These are phyloP conservation scores for Arabis alpina DNA, from an alignment of 345 rosid genomes.

Conservation along the genomic window DNA sequence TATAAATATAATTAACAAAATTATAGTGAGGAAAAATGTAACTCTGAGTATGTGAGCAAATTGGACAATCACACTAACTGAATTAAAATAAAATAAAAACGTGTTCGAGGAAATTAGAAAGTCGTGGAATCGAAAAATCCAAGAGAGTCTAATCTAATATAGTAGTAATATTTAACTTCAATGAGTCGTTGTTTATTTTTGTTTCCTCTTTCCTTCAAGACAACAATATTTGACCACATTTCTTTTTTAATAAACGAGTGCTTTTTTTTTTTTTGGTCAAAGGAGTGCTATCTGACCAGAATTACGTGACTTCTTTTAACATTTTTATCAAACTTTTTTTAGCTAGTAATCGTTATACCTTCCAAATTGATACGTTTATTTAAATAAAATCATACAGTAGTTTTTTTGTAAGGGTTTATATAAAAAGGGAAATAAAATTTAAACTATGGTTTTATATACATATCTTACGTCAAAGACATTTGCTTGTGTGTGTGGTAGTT, in stretches of 20 bases:
- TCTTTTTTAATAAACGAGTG: slow-evolving; percentile 1
- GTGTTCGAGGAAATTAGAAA: neutral
- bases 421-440: no score
- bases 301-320: neutral
- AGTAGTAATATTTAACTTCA: neutral
- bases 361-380: neutral
- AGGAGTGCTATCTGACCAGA: neutral
- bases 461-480: no score
- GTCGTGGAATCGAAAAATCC: neutral
- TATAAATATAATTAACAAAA: no score
- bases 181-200: neutral
- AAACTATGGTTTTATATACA: no score
- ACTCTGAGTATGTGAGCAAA: no score
- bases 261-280: no score
- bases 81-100: neutral
- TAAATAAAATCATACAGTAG: no score
- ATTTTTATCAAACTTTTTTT: neutral
- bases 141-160: neutral
- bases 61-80: neutral
- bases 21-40: no score
- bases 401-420: no score
- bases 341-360: neutral
- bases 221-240: slow-evolving; percentile 30
- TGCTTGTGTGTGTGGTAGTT: no score
- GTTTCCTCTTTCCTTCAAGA: neutral